A percentile compares a stretch with the other conserved stretches of the same genome.
Evolutionary conservation across 768 basidiomycete genomes (phyloP).

Genomic region (Mycena metata): DNA sequence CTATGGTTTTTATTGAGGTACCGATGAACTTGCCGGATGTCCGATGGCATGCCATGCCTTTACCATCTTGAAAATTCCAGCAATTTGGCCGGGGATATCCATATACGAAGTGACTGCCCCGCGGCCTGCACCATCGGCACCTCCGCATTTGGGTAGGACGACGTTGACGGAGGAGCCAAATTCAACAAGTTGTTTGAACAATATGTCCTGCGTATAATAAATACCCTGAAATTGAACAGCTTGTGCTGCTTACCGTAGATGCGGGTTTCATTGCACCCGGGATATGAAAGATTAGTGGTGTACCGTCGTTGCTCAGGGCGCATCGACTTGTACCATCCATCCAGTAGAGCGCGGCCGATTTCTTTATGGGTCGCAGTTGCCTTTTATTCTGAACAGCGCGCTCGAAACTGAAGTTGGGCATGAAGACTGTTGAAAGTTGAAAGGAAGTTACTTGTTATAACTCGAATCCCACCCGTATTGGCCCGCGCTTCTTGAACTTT

Average conservation of each 20-base stretch:
- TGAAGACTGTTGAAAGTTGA: too few relatives aligned
- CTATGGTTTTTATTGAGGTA: neutral
- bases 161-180: neutral
- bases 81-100: neutral
- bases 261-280: neutral
- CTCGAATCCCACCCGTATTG: too few relatives aligned
- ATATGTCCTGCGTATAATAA: neutral
- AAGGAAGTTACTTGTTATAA: too few relatives aligned
- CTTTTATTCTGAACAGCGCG: neutral
- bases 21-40: neutral
- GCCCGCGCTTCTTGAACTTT: too few relatives aligned
- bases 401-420: neutral
- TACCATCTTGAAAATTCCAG: neutral
- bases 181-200: neutral
- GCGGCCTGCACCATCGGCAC: neutral
- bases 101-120: neutral
- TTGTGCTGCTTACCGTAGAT: neutral
- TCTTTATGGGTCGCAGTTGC: neutral
- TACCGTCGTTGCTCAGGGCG: constrained; percentile 1
- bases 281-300: neutral
- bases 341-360: neutral
- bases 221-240: neutral
- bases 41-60: constrained; percentile 9
- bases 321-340: neutral
- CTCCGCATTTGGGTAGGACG: neutral